These are phyloP conservation scores for Colletotrichum sp. DNA, from an alignment of 2,329 filamentous ascomycete species.

Conservation along the genomic window DNA sequence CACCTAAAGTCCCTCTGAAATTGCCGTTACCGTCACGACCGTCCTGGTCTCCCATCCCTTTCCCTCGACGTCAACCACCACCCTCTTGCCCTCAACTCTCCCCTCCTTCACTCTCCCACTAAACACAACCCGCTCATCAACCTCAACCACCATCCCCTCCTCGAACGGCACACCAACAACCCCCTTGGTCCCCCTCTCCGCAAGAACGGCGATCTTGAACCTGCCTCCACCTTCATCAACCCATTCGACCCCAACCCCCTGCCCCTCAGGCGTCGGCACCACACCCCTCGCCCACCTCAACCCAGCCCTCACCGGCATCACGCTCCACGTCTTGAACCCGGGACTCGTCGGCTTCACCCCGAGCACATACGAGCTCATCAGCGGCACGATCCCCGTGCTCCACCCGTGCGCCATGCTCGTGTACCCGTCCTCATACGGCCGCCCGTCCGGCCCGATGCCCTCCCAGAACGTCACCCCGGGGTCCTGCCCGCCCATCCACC, in stretches of 20 bases:
- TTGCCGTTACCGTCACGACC: background rate
- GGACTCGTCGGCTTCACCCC: slow-evolving; percentile 49
- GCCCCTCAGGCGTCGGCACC: slow-evolving; percentile 45
- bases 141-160: slow-evolving; percentile 8
- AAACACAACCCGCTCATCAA: slow-evolving; percentile 24
- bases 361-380: slow-evolving; percentile 49
- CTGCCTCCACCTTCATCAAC: slow-evolving; percentile 19
- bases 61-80: slow-evolving; percentile 7
- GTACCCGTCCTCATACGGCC: slow-evolving; percentile 48
- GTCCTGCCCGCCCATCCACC: slow-evolving; percentile 54
- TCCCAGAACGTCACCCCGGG: slow-evolving; percentile 56
- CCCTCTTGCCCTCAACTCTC: background rate
- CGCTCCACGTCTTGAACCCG: slow-evolving; percentile 46
- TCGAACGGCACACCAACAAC: slow-evolving; percentile 27
- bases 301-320: slow-evolving; percentile 40
- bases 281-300: slow-evolving; percentile 48
- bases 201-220: slow-evolving; percentile 32
- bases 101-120: background rate
- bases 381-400: slow-evolving; percentile 54
- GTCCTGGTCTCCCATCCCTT: background rate
- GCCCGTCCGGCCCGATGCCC: slow-evolving; percentile 48
- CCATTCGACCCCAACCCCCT: slow-evolving; percentile 43
- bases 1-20: background rate
- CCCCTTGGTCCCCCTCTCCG: slow-evolving; percentile 34
- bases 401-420: slow-evolving; percentile 58